Percentiles rank a stretch among this genome's conserved stretches.
These are phyloP conservation scores for Candida glucosophila DNA, from an alignment of 1,139 yeast species.

Conservation along the genomic window DNA sequence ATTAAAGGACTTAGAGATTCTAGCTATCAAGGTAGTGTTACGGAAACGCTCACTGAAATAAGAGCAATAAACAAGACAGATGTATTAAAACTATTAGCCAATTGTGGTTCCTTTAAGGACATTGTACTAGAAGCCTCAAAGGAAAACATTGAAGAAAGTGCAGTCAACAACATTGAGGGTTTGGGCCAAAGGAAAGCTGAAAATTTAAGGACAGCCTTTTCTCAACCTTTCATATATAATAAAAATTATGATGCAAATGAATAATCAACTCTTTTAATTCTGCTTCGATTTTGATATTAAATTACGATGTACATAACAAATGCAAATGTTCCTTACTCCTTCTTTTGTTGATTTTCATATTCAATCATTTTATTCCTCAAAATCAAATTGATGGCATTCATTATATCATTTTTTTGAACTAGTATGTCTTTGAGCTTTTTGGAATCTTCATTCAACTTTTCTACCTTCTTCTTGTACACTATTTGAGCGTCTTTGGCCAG, in stretches of 20 bases:
- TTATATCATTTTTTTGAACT: slow-evolving; percentile 48
- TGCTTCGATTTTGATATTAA: slow-evolving; percentile 1
- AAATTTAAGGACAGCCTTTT: slow-evolving; percentile 35
- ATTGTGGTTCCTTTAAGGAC: slow-evolving; percentile 42
- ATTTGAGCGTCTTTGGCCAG: slow-evolving; percentile 53
- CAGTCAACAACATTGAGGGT: slow-evolving; percentile 36
- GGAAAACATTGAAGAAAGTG: slow-evolving; percentile 16
- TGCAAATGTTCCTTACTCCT: neutral
- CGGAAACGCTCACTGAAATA: slow-evolving; percentile 43
- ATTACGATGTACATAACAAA: neutral
- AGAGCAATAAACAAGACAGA: slow-evolving; percentile 53
- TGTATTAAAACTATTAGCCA: slow-evolving; percentile 44
- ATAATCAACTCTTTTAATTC: slow-evolving; percentile 1
- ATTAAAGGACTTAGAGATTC: slow-evolving; percentile 36
- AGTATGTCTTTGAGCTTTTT: slow-evolving; percentile 69
- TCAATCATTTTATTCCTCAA: slow-evolving; percentile 38
- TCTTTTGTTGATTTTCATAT: slow-evolving; percentile 19
- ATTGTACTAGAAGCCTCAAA: slow-evolving; percentile 27
- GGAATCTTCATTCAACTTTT: slow-evolving; percentile 65
- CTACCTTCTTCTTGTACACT: slow-evolving; percentile 70
- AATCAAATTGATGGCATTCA: slow-evolving; percentile 46
- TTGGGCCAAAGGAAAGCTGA: slow-evolving; percentile 48
- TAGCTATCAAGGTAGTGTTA: slow-evolving; percentile 42
- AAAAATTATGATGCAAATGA: slow-evolving; percentile 14
- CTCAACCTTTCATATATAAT: slow-evolving; percentile 46